Percentiles rank a stretch among this genome's conserved stretches.
Conservation (phyloP, 768 basidiomycete species). For the Tricholoma furcatifolium region DNA sequence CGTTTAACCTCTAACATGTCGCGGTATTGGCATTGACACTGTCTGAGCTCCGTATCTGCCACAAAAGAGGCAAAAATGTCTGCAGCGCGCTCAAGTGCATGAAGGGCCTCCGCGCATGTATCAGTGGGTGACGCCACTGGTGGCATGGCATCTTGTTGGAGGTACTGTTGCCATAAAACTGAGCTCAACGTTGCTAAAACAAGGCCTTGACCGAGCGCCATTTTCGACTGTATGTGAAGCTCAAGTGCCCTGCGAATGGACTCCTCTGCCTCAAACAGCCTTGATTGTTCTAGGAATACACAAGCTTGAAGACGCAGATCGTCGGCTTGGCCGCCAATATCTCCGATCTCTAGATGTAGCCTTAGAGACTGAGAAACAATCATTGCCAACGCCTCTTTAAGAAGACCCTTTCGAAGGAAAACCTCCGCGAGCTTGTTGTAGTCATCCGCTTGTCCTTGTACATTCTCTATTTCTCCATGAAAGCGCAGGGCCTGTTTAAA, state of each 20-base stretch:
- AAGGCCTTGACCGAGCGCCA: too few species aligned
- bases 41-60: neutral
- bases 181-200: too few species aligned
- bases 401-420: conserved; percentile 8
- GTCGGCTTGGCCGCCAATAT: conserved; percentile 23
- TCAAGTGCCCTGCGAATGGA: conserved; percentile 19
- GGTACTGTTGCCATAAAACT: conserved; percentile 18
- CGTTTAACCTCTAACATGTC: neutral
- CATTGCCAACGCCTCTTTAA: conserved; percentile 14
- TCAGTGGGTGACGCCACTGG: neutral
- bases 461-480: conserved; percentile 13
- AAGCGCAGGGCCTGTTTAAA: conserved; percentile 13
- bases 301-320: conserved; percentile 26
- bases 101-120: neutral
- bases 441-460: conserved; percentile 21
- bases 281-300: conserved; percentile 20
- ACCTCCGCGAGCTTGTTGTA: conserved; percentile 16
- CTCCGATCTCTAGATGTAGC: conserved; percentile 21
- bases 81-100: conserved; percentile 1
- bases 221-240: too few species aligned
- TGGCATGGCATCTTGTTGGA: neutral
- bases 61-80: neutral
- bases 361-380: conserved; percentile 12
- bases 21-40: neutral
- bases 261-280: conserved; percentile 19